Evolutionary conservation across 768 basidiomycete species (phyloP).

Genomic region (Lactarius psammicola): DNA sequence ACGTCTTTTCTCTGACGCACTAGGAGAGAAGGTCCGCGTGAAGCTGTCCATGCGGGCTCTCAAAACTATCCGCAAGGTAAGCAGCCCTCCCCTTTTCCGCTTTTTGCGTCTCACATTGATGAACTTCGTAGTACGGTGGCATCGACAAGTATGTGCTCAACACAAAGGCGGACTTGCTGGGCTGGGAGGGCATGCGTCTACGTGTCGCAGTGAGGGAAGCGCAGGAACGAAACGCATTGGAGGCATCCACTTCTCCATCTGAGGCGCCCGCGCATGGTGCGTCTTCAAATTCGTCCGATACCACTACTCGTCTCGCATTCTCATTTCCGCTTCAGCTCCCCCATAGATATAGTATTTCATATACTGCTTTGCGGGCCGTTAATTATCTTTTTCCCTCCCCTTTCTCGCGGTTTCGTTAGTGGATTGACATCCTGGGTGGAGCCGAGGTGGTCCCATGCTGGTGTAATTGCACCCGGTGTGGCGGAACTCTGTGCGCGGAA

Average conservation of each 20-base stretch:
- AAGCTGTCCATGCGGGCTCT: slow-evolving; percentile 77
- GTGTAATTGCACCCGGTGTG: neutral
- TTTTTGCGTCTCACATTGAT: neutral
- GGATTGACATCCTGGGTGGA: neutral
- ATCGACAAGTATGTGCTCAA: slow-evolving; percentile 46
- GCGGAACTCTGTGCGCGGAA: neutral
- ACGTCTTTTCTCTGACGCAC: slow-evolving; percentile 62
- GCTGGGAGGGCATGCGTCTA: slow-evolving; percentile 45
- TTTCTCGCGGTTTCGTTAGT: neutral
- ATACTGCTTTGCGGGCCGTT: neutral
- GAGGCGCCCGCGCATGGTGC: slow-evolving; percentile 8
- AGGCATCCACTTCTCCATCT: slow-evolving; percentile 14
- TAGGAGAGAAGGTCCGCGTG: slow-evolving; percentile 56
- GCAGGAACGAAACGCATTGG: slow-evolving; percentile 20
- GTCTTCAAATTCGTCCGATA: slow-evolving; percentile 2
- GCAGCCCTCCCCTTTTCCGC: slow-evolving; percentile 13
- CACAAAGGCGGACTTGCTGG: slow-evolving; percentile 40
- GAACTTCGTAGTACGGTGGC: slow-evolving; percentile 32
- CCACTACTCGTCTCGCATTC: neutral
- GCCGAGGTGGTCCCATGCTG: neutral
- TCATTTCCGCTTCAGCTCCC: slow-evolving; percentile 22
- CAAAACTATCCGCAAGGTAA: slow-evolving; percentile 80
- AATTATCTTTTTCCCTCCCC: neutral
- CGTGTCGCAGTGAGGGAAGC: slow-evolving; percentile 39
- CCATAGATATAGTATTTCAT: slow-evolving; percentile 14